These are phyloP conservation scores for Talaromyces adpressus DNA, from an alignment of 495 filamentous ascomycete genomes.

Conservation along the genomic window DNA sequence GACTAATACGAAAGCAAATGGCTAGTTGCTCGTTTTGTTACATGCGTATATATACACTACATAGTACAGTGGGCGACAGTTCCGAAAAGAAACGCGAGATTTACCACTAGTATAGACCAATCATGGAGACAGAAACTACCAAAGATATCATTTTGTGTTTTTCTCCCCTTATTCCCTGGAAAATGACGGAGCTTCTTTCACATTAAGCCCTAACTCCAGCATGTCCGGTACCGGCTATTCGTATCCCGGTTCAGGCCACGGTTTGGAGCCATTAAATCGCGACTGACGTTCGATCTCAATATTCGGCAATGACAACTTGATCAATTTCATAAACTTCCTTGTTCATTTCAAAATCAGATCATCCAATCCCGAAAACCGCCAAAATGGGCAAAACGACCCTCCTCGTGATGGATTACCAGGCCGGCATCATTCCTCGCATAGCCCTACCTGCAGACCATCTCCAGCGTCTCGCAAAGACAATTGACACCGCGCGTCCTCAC, in stretches of 20 bases:
- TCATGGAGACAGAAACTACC: neutral
- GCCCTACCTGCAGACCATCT: conserved; percentile 16
- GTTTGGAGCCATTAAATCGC: neutral
- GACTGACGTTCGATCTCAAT: neutral
- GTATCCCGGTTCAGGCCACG: neutral
- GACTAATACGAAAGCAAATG: no score
- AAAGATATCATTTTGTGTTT: neutral
- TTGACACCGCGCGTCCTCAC: conserved; percentile 19
- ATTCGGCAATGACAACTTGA: neutral
- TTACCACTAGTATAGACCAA: neutral
- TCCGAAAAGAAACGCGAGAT: neutral
- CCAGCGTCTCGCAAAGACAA: conserved; percentile 14
- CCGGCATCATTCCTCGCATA: conserved; percentile 18
- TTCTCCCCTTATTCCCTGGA: neutral
- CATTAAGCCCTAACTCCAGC: neutral
- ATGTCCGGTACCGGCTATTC: neutral
- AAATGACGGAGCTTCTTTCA: neutral
- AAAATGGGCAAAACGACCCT: conserved; percentile 25
- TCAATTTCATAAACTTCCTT: neutral
- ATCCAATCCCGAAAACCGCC: neutral
- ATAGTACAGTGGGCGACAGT: no score
- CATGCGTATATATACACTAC: no score
- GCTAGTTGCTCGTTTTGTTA: no score
- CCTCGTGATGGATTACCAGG: conserved; percentile 32
- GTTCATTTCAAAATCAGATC: neutral